Evolutionary conservation across 2,329 filamentous ascomycete genomes (phyloP).

Genomic region (Triangularia verruculosa): DNA sequence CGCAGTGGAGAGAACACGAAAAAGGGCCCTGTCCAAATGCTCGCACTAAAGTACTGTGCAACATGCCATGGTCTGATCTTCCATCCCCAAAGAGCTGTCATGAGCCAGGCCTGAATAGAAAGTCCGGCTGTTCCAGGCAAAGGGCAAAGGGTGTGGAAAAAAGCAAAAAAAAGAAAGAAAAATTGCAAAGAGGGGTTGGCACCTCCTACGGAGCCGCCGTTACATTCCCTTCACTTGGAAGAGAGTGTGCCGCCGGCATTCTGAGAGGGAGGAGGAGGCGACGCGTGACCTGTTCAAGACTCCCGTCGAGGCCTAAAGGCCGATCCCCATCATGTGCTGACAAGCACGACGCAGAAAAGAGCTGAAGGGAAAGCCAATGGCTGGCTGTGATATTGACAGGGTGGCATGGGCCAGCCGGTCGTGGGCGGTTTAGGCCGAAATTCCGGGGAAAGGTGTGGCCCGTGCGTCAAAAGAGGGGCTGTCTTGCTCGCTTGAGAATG

Average conservation of each 20-base stretch:
- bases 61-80: neutral
- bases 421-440: slow-evolving; percentile 8
- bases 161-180: neutral
- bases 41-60: neutral
- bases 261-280: slow-evolving; percentile 2
- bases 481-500: neutral
- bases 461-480: slow-evolving; percentile 8
- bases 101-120: neutral
- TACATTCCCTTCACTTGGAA: neutral
- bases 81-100: neutral
- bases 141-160: slow-evolving; percentile 1
- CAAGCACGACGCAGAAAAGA: neutral
- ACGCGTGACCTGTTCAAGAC: slow-evolving; percentile 18
- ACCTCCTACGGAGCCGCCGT: neutral
- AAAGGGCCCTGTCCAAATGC: neutral
- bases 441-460: slow-evolving; percentile 4
- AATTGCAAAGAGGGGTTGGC: neutral
- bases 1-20: neutral
- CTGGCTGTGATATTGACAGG: neutral
- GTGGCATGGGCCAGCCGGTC: slow-evolving; percentile 13
- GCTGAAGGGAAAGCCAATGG: neutral
- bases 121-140: neutral
- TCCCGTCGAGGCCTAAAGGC: slow-evolving; percentile 3
- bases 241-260: neutral
- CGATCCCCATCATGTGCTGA: slow-evolving; percentile 3